These are phyloP conservation scores for Monilinia fructicola DNA, from an alignment of 2,329 filamentous ascomycete genomes.

Conservation along the genomic window DNA sequence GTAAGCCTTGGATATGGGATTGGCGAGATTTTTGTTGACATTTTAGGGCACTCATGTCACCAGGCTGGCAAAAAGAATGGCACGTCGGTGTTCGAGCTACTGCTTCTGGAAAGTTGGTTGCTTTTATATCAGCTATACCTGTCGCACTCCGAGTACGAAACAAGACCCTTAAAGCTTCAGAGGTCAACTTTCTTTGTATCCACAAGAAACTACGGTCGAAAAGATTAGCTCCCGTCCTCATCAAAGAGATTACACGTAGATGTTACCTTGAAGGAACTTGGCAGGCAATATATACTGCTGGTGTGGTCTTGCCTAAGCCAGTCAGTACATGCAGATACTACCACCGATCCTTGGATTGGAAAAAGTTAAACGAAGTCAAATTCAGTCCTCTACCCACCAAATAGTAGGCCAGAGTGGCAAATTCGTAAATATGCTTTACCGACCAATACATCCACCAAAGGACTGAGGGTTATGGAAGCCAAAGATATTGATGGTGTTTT, in stretches of 20 bases:
- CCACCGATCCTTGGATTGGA: slow-evolving; percentile 91
- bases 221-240: slow-evolving; percentile 87
- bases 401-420: slow-evolving; percentile 83
- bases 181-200: slow-evolving; percentile 97
- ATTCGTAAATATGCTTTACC: slow-evolving; percentile 84
- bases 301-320: slow-evolving; percentile 85
- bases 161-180: slow-evolving; percentile 73
- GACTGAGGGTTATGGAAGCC: slow-evolving; percentile 75
- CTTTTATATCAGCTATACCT: slow-evolving; percentile 93
- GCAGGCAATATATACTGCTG: slow-evolving; percentile 95
- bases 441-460: slow-evolving; percentile 67
- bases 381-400: slow-evolving; percentile 85
- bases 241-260: slow-evolving; percentile 94
- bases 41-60: slow-evolving; percentile 83
- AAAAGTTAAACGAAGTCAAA: slow-evolving; percentile 90
- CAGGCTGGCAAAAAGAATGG: slow-evolving; percentile 92
- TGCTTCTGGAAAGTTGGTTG: slow-evolving; percentile 82
- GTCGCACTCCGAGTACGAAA: slow-evolving; percentile 77
- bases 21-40: slow-evolving; percentile 29
- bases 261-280: slow-evolving; percentile 85
- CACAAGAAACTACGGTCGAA: slow-evolving; percentile 97
- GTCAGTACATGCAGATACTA: slow-evolving; percentile 94
- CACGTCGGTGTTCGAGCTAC: slow-evolving; percentile 89
- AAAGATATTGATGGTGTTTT: slow-evolving; percentile 77
- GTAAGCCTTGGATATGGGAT: slow-evolving; percentile 49